Conservation (phyloP, 257 asterid species). For the Solanum bulbocastanum region DNA sequence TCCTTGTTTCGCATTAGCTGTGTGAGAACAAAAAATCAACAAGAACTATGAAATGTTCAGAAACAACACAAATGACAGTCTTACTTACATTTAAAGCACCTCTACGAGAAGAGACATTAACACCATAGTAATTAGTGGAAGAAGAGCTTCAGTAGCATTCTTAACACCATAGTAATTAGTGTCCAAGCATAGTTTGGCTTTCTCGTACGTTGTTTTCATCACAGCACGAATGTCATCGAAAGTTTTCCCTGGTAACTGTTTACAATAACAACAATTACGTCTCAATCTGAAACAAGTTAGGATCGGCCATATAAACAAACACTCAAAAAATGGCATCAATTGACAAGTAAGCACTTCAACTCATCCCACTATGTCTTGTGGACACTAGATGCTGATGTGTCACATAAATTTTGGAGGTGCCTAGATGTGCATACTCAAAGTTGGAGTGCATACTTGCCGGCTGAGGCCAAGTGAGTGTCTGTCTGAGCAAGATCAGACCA, state of each 20-base stretch:
- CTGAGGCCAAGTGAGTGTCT: no score
- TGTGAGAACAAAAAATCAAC: conserved; percentile 1
- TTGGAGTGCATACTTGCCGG: no score
- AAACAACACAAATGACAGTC: background rate
- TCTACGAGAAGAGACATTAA: conserved; percentile 58
- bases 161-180: conserved; percentile 68
- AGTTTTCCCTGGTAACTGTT: conserved; percentile 69
- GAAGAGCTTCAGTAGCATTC: conserved; percentile 65
- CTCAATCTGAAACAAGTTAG: no score
- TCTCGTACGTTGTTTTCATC: conserved; percentile 44
- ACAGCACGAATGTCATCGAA: conserved; percentile 36
- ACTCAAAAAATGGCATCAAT: no score
- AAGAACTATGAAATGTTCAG: background rate
- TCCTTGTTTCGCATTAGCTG: conserved; percentile 60
- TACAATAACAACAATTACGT: background rate
- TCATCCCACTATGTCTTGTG: no score
- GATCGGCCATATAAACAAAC: no score
- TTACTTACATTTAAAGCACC: conserved; percentile 47
- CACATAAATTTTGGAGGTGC: no score
- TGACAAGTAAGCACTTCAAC: no score
- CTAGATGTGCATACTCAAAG: no score
- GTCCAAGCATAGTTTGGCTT: conserved; percentile 51
- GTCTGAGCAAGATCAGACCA: no score
- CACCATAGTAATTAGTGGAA: conserved; percentile 54
- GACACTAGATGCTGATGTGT: no score